A percentile compares a stretch with the other conserved stretches of the same genome.
These are phyloP conservation scores for Tieghemiomyces parasiticus DNA, from an alignment of 192 early-diverging fungal genomes.

Conservation along the genomic window DNA sequence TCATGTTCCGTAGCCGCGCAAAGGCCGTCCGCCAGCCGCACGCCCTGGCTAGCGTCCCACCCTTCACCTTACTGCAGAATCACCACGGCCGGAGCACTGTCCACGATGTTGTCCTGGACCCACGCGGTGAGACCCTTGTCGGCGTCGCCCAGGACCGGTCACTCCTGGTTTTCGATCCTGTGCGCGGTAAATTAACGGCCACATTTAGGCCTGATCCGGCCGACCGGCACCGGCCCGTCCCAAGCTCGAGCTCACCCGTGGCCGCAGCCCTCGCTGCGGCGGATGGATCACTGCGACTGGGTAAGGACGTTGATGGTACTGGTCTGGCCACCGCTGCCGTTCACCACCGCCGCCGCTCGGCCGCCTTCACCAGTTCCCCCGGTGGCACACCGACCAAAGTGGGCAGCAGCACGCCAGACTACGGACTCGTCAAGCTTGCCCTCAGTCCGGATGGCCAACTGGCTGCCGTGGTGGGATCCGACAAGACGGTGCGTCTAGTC, in stretches of 20 bases:
- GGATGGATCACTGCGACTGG: too few relatives aligned
- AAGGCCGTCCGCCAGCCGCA: not conserved
- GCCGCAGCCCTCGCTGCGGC: not conserved
- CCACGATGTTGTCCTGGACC: not conserved
- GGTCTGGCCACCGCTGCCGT: not conserved
- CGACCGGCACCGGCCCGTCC: not conserved
- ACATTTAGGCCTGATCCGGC: not conserved
- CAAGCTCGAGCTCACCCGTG: too few relatives aligned
- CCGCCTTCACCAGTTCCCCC: not conserved
- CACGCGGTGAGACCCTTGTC: not conserved
- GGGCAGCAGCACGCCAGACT: not conserved
- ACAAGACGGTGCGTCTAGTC: not conserved
- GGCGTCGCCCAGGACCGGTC: not conserved
- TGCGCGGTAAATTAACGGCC: not conserved
- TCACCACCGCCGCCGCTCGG: not conserved
- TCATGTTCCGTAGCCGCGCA: conserved; percentile 6
- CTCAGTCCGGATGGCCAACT: not conserved
- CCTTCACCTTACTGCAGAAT: conserved; percentile 1
- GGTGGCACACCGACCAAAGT: not conserved
- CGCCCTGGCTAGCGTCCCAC: not conserved
- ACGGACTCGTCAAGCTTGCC: not conserved
- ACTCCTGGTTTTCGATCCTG: not conserved
- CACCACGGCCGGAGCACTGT: not conserved
- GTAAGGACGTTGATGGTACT: not conserved
- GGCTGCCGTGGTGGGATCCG: not conserved